Conservation (phyloP, 805 yeast genomes). For the Tetrapisispora taiwanensis region DNA sequence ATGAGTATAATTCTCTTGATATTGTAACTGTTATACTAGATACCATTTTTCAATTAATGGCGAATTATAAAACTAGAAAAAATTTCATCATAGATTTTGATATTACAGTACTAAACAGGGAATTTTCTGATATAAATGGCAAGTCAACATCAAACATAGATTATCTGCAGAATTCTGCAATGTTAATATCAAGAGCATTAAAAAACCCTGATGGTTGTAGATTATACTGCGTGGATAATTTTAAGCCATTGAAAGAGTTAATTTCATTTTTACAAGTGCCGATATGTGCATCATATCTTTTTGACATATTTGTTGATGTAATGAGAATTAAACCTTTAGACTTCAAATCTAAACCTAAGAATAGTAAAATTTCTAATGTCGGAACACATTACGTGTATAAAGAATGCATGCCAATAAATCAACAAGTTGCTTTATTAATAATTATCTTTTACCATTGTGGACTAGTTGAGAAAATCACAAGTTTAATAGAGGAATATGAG, state of each 20-base stretch:
- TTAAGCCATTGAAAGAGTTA: slow-evolving; percentile 45
- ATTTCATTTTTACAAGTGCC: slow-evolving; percentile 55
- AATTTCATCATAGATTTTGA: slow-evolving; percentile 46
- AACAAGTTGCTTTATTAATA: slow-evolving; percentile 55
- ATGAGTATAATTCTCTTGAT: slow-evolving; percentile 19
- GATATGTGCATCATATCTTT: slow-evolving; percentile 46
- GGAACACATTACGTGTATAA: slow-evolving; percentile 30
- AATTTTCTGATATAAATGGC: slow-evolving; percentile 56
- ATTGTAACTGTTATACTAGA: slow-evolving; percentile 21
- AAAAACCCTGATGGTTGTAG: slow-evolving; percentile 72
- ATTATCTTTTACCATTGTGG: slow-evolving; percentile 46
- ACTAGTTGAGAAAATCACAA: slow-evolving; percentile 39
- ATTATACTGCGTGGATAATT: slow-evolving; percentile 48
- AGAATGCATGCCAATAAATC: slow-evolving; percentile 42
- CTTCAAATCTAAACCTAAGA: slow-evolving; percentile 24
- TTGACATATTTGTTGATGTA: slow-evolving; percentile 64
- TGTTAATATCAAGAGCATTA: slow-evolving; percentile 48
- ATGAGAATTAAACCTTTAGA: slow-evolving; percentile 51
- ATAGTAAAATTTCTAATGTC: slow-evolving; percentile 6
- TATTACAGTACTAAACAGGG: slow-evolving; percentile 50
- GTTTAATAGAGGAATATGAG: slow-evolving; percentile 8
- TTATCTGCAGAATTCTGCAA: slow-evolving; percentile 49
- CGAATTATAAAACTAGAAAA: slow-evolving; percentile 22
- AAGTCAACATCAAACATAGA: slow-evolving; percentile 40
- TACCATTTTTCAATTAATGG: slow-evolving; percentile 22